These are phyloP conservation scores for Cadophora malorum DNA, from an alignment of 2,329 filamentous ascomycete genomes.

Conservation along the genomic window DNA sequence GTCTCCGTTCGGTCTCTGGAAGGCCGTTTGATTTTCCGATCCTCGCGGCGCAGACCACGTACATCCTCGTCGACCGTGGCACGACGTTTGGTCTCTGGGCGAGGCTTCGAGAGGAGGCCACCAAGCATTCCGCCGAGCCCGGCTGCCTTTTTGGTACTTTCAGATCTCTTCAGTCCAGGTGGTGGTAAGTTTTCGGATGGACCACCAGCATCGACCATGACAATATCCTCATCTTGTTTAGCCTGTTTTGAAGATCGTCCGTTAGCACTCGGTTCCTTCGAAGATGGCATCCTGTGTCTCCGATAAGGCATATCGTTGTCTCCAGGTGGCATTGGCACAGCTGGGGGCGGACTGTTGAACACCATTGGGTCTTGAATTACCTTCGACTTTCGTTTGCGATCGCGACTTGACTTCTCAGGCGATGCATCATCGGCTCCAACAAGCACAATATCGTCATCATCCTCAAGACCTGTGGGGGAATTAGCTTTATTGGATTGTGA, in stretches of 20 bases:
- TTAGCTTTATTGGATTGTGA: slow-evolving; percentile 31
- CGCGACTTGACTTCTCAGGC: slow-evolving; percentile 55
- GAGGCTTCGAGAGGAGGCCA: slow-evolving; percentile 56
- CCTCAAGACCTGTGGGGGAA: slow-evolving; percentile 41
- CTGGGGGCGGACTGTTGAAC: slow-evolving; percentile 36
- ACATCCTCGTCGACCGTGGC: slow-evolving; percentile 59
- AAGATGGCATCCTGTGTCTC: slow-evolving; percentile 37
- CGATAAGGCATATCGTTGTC: slow-evolving; percentile 40
- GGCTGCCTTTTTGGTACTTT: slow-evolving; percentile 64
- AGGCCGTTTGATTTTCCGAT: slow-evolving; percentile 45
- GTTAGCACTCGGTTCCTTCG: slow-evolving; percentile 47
- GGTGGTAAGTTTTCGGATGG: slow-evolving; percentile 47
- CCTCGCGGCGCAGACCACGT: slow-evolving; percentile 44
- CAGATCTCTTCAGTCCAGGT: slow-evolving; percentile 59
- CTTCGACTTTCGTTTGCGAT: slow-evolving; percentile 51
- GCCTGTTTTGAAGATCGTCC: slow-evolving; percentile 63
- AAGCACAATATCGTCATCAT: slow-evolving; percentile 60
- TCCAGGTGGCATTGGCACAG: slow-evolving; percentile 44
- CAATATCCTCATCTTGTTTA: slow-evolving; percentile 67
- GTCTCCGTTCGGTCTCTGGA: slow-evolving; percentile 47
- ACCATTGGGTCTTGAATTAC: slow-evolving; percentile 46
- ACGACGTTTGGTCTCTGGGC: slow-evolving; percentile 56
- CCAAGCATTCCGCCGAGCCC: slow-evolving; percentile 68
- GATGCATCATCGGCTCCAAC: slow-evolving; percentile 50
- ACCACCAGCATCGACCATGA: slow-evolving; percentile 61